A percentile compares a stretch with the other conserved stretches of the same genome.
phyloP scores from a whole-genome alignment of 2,329 filamentous ascomycete genomes.

The Arthrinium phaeospermum region DNA sequence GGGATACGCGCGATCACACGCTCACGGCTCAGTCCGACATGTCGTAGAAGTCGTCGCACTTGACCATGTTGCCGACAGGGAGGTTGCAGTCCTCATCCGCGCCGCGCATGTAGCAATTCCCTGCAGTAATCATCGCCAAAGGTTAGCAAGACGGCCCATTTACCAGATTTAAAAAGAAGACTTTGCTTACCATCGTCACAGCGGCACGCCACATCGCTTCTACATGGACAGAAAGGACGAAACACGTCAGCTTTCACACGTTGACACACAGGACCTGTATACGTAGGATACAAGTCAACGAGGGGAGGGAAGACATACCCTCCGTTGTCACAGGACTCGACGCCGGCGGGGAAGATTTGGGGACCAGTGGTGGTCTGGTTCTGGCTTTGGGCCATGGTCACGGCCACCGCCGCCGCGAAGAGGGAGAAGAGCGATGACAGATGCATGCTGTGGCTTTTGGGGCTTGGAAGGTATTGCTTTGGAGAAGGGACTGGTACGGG shows the following conservation, averaged over 20 bases:
- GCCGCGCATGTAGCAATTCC: slow-evolving; percentile 15
- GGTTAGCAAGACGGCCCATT: not conserved
- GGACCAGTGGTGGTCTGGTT: not conserved
- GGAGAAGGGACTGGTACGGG: not conserved
- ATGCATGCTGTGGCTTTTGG: not conserved
- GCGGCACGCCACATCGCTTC: slow-evolving; percentile 16
- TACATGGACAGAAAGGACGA: not conserved
- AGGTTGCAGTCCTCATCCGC: slow-evolving; percentile 20
- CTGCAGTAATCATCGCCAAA: not conserved
- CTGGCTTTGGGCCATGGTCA: slow-evolving; percentile 3
- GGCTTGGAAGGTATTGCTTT: not conserved
- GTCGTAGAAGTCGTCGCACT: slow-evolving; percentile 18
- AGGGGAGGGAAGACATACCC: not conserved
- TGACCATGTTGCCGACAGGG: not conserved
- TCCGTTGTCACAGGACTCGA: slow-evolving; percentile 19
- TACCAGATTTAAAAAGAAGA: not conserved
- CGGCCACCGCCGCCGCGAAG: not conserved
- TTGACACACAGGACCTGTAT: not conserved
- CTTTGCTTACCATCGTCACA: slow-evolving; percentile 4
- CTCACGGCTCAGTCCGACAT: not conserved
- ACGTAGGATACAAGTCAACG: not conserved
- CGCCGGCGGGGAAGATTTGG: not conserved
- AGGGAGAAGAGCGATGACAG: not conserved
- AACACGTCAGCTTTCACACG: not conserved
- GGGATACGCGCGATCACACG: not conserved